Base-by-base conservation (phyloP, 202 grass and related monocot species). In the Panicum hallii region DNA sequence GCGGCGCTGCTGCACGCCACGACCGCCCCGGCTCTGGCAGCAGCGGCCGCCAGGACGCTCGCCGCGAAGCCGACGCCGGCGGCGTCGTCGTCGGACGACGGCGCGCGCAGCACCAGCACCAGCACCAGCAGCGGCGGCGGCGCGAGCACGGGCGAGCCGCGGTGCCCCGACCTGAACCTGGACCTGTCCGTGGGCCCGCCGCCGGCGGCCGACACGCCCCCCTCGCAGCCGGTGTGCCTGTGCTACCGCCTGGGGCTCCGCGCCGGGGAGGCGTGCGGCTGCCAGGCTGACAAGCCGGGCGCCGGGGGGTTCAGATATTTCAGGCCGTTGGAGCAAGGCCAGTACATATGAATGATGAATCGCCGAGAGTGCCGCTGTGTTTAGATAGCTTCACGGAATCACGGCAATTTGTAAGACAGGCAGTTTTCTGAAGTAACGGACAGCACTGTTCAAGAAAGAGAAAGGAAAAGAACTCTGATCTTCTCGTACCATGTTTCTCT, bases 141-240 rank as follows among this genome's bases (percentile, higher is more conserved):
- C 13, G 86, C 85, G 64, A 88, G 87, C 54, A 75, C 80, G 28
- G 92, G 46, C 15, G 89, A 91, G 63, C 84, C 82, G 46, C 90
- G 93, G 72, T 88, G 86, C 84, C 96, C 91, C 16, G 96, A 95
- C 83, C 91, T 95, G 58, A 95, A 95, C 93, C 88, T 99, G 1
- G 91, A 94, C 61, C 96, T 96, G 26, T 91, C 89, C 0, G 90
- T 96, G 9, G 90, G 93, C 42, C 81, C 42, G 74, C 66, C 78
- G 76, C 62, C 79, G 19, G 49, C 75, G 36, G 77, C 68, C 5
- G 80, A 54, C 2, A 88, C 90, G 38, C 72, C 82, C 5, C 86
- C 90, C 0, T 87, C 93, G 4, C 70, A 79, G 16, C 82, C 91
- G 43, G 82, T 98, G 69, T 98, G 95, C 89, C 89, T 98, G 5